Evolutionary conservation across 1,284 basidiomycete genomes (phyloP), one percentile per base, ranked within the genome.

Genomic region (Malassezia furfur): DNA sequence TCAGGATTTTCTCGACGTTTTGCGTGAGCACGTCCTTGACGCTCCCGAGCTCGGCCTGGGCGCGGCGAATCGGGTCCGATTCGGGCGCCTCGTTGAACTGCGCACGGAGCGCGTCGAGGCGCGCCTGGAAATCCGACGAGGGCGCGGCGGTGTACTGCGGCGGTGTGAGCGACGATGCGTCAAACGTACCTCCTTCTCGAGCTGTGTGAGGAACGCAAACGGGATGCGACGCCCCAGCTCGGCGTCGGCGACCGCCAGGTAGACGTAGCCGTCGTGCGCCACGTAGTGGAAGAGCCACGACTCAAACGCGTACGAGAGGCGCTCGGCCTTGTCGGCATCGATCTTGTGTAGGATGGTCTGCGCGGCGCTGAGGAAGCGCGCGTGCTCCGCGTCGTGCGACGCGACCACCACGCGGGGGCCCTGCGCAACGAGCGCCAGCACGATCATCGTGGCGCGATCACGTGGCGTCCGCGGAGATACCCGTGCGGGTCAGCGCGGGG

Each of bases 1-100:
- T 86, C 37, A 99, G 81, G 65, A 98, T 94, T 76, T 90, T 86
- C 47, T 74, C 73, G 1, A 76, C 65, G 38, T 76, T 76, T 44
- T 75, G 60, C 10, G 94, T 91, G 90, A 96, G 94, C 76, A 96
- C 90, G 67, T 93, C 87, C 76, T 96, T 96, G 46, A 93, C 90
- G 67, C 91, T 86, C 60, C 86, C 85, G 31, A 98, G 81, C 73
- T 98, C 91, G 9, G 81, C 81, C 72, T 91, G 90, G 2, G 94
- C 93, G 61, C 88, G 85, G 32, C 84, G 79, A 56, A 96, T 84
- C 55, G 91, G 89, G 74, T 98, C 93, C n/a, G 81, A 79, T 8
- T 89, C 88, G n/a, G 90, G 90, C 14, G 84, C 78, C 35, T 86
- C 86, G 70, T 89, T 91, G 79, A 88, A 96, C 52, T 84, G 83